Percentiles rank a stretch among this genome's conserved stretches.
Evolutionary conservation across 2,329 filamentous ascomycete genomes (phyloP).

Genomic region (Colletotrichum musae): DNA sequence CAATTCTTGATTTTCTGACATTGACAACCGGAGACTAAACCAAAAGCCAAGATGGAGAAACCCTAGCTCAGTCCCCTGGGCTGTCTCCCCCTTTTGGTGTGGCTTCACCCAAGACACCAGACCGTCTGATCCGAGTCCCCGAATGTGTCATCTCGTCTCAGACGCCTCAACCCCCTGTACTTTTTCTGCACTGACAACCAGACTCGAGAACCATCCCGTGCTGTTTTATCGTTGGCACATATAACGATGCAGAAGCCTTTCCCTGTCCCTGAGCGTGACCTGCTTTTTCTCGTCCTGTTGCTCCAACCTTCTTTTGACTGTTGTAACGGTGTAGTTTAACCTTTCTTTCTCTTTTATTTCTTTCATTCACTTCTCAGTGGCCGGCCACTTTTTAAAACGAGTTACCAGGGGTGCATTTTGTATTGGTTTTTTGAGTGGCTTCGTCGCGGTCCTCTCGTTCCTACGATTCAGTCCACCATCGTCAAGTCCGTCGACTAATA

Average conservation of each 20-base stretch:
- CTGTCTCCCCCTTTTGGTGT: neutral
- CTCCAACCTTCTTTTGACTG: conserved; percentile 7
- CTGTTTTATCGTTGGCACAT: conserved; percentile 18
- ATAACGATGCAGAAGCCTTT: conserved; percentile 26
- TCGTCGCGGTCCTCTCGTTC: conserved; percentile 23
- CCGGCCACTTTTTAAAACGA: conserved; percentile 36
- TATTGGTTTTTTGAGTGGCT: conserved; percentile 3
- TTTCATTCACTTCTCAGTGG: conserved; percentile 37
- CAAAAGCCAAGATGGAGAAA: neutral
- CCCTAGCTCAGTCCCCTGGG: neutral
- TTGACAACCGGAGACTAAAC: neutral
- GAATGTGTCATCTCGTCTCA: conserved; percentile 43
- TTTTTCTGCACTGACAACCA: too few species aligned
- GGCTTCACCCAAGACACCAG: conserved; percentile 37
- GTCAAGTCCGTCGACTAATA: neutral
- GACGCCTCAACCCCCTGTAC: conserved; percentile 33
- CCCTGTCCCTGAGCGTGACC: conserved; percentile 9
- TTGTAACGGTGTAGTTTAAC: conserved; percentile 2
- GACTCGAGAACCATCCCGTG: conserved; percentile 7
- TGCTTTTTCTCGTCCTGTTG: conserved; percentile 13
- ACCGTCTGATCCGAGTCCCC: conserved; percentile 42
- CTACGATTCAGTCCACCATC: conserved; percentile 3
- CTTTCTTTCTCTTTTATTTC: conserved; percentile 11
- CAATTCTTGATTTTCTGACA: too few species aligned
- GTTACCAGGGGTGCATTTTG: conserved; percentile 20